Conservation (phyloP, 148 eudicot genomes). For the Suaeda aralocaspica region DNA sequence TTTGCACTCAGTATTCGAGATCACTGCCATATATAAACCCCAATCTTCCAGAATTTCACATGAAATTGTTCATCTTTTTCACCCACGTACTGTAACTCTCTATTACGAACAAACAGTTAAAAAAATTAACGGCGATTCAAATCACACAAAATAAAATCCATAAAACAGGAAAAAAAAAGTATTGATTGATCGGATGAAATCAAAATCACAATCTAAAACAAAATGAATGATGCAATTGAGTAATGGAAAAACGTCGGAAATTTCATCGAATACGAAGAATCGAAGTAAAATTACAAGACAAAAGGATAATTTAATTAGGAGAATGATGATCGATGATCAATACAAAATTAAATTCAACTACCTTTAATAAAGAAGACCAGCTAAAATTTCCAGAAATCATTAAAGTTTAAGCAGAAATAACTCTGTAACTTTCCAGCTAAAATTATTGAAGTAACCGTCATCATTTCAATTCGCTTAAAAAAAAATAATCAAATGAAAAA, state of each 20-base stretch:
- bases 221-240: too few relatives aligned
- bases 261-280: too few relatives aligned
- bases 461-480: constrained; percentile 19
- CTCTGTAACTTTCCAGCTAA: background rate
- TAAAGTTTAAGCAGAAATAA: background rate
- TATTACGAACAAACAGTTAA: background rate
- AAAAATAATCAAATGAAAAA: too few relatives aligned
- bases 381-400: background rate
- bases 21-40: constrained; percentile 8
- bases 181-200: too few relatives aligned
- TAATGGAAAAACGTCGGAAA: too few relatives aligned
- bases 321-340: background rate
- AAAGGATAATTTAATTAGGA: background rate
- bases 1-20: constrained; percentile 15
- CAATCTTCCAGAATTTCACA: constrained; percentile 1
- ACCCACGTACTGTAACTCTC: background rate
- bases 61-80: constrained; percentile 4
- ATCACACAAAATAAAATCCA: too few relatives aligned
- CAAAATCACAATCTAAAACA: too few relatives aligned
- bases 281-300: too few relatives aligned
- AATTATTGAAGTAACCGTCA: background rate
- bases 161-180: too few relatives aligned
- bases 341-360: background rate
- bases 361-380: background rate
- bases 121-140: too few relatives aligned